A percentile compares a stretch with the other conserved stretches of the same genome.
Evolutionary conservation across 2,329 filamentous ascomycete species (phyloP).

Genomic region (Claviceps sp.): DNA sequence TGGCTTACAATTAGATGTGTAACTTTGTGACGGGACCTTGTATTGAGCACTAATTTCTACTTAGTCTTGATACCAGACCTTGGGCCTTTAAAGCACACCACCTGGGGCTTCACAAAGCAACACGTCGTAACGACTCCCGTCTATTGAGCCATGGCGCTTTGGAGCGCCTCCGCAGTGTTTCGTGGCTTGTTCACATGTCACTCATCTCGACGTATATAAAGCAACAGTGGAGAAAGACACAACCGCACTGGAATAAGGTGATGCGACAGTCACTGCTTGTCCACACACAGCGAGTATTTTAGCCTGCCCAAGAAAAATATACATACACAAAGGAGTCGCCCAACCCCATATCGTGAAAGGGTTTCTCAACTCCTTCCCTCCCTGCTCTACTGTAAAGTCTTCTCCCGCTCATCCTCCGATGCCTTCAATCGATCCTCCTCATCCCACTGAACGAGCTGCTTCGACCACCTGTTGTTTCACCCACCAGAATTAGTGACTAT

Average conservation of each 20-base stretch:
- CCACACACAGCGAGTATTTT: neutral
- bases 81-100: no score
- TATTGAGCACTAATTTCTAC: no score
- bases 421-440: slow-evolving; percentile 26
- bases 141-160: no score
- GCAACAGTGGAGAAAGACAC: no score
- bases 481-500: neutral
- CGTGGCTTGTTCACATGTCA: no score
- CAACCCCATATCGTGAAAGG: neutral
- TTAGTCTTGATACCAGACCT: no score
- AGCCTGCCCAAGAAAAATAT: slow-evolving; percentile 4
- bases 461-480: slow-evolving; percentile 26
- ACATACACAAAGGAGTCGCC: slow-evolving; percentile 8
- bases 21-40: no score
- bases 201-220: no score
- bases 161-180: no score
- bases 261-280: neutral
- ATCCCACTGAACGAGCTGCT: slow-evolving; percentile 31
- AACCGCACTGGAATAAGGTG: neutral
- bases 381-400: slow-evolving; percentile 15
- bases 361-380: neutral
- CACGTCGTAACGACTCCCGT: no score
- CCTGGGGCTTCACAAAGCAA: no score
- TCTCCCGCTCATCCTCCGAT: slow-evolving; percentile 18
- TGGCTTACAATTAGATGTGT: no score